Base-by-base conservation (phyloP, 2,329 filamentous ascomycete species). In the Harringtonia lauricola region DNA sequence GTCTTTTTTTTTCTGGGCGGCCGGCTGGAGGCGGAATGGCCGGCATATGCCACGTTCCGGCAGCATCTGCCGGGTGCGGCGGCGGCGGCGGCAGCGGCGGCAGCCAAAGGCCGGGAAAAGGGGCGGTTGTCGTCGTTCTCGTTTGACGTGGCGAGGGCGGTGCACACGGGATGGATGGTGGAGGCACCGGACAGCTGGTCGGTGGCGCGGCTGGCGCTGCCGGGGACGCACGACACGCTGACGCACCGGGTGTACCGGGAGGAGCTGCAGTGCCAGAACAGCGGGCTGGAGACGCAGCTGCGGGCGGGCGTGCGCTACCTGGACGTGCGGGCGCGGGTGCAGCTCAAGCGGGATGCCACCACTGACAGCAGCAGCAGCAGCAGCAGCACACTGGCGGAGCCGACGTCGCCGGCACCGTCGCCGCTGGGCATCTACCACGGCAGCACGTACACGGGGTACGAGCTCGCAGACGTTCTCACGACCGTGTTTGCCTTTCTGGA, bases 161-260 rank as follows among this genome's bases (percentile, higher is more conserved):
- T 6, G 35, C 54, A 62, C 28, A 54, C 61, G 8, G 42, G 48
- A 31, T 72, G 69, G 69, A 71, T 71, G 69, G 55, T 56, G 18
- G 40, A 41, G 8, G 52, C 72, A 12, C 64, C 66, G 24, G 64
- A 71, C 54, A 48, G 55, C 22, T 56, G 60, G 30, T 58, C 56
- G 37, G 55, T 74, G 29, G 60, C 66, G 28, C 61, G 56, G 41
- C 59, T 74, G 35, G 70, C 68, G 37, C 64, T 74, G 46, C 71
- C 70, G 0, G 71, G 71, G 26, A 72, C 70, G 2, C 70, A 74
- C 57, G 70, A 74, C 54, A 72, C 70, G 21, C 65, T 74, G 64
- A 72, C 71, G 17, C 68, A 66, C 49, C 53, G 57, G 36, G 57
- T 69, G 44, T 51, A 54, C 36, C 57, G 61, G 45, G 39, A 50